A percentile compares a stretch with the other conserved stretches of the same genome.
These are phyloP conservation scores for Tylopilus sp. DNA, from an alignment of 768 basidiomycete genomes.

Conservation along the genomic window DNA sequence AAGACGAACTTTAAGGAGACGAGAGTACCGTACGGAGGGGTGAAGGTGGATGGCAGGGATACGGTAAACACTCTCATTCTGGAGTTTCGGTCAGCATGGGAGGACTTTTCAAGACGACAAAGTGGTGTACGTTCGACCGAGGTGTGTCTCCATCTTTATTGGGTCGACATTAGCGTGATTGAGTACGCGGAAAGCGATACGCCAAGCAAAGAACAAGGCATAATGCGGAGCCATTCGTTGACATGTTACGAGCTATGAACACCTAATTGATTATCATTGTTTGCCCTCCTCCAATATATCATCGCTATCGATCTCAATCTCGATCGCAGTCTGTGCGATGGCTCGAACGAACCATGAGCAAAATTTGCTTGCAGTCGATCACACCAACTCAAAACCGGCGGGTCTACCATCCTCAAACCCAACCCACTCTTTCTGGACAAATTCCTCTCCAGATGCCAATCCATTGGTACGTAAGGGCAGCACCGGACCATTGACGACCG, in stretches of 20 bases:
- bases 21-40: slow-evolving; percentile 10
- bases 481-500: slow-evolving; percentile 48
- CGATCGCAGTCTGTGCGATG: slow-evolving; percentile 6
- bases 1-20: slow-evolving; percentile 6
- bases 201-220: background rate
- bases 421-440: slow-evolving; percentile 72
- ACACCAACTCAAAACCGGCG: slow-evolving; percentile 14
- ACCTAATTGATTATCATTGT: background rate
- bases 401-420: slow-evolving; percentile 57
- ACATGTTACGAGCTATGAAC: slow-evolving; percentile 15
- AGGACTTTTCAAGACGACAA: slow-evolving; percentile 4
- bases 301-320: background rate
- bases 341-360: slow-evolving; percentile 7
- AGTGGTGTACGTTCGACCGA: background rate
- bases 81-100: slow-evolving; percentile 10
- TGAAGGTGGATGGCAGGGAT: slow-evolving; percentile 5
- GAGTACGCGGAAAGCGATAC: background rate
- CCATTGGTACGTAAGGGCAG: slow-evolving; percentile 69
- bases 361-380: slow-evolving; percentile 1
- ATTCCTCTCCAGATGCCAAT: slow-evolving; percentile 52
- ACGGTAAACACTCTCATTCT: slow-evolving; percentile 5
- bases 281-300: too few species aligned
- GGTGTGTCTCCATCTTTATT: background rate
- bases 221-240: slow-evolving; percentile 2
- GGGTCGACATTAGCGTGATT: background rate